These are phyloP conservation scores for Fusarium sp. DNA, from an alignment of 2,329 filamentous ascomycete genomes.

Conservation along the genomic window DNA sequence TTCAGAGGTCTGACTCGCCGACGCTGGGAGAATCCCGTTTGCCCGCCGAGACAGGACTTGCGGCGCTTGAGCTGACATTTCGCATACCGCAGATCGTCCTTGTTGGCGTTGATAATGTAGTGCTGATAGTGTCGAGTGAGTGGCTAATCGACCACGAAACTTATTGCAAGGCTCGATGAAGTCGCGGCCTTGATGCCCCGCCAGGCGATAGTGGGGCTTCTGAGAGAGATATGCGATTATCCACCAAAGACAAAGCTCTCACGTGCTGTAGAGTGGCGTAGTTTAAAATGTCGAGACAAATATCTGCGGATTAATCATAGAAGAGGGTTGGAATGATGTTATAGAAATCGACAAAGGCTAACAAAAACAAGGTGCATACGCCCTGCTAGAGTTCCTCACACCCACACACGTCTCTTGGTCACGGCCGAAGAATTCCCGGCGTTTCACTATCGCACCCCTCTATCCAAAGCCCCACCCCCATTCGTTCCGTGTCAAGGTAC, in stretches of 20 bases:
- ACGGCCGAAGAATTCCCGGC: slow-evolving; percentile 44
- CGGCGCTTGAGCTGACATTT: slow-evolving; percentile 50
- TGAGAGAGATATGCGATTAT: slow-evolving; percentile 44
- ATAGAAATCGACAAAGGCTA: neutral
- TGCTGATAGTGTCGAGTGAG: slow-evolving; percentile 27
- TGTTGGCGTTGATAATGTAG: slow-evolving; percentile 32
- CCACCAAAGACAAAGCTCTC: slow-evolving; percentile 35
- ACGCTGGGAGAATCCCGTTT: slow-evolving; percentile 44
- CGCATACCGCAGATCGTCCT: slow-evolving; percentile 44
- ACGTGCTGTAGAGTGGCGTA: slow-evolving; percentile 13
- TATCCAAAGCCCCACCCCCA: slow-evolving; percentile 44
- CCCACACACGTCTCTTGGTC: neutral
- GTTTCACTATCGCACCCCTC: slow-evolving; percentile 46
- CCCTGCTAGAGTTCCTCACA: slow-evolving; percentile 1
- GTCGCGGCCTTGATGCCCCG: slow-evolving; percentile 44
- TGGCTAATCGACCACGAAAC: slow-evolving; percentile 25
- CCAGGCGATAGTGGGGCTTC: slow-evolving; percentile 41
- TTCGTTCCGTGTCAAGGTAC: slow-evolving; percentile 34
- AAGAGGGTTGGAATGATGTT: neutral
- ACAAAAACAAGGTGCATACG: neutral
- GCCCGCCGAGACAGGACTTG: slow-evolving; percentile 51
- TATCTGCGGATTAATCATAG: neutral
- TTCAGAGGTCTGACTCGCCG: slow-evolving; percentile 42
- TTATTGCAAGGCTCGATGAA: slow-evolving; percentile 42
- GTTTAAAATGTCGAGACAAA: neutral